Conservation (phyloP, 169 alveolate species). For the Plasmodium gaboni region DNA sequence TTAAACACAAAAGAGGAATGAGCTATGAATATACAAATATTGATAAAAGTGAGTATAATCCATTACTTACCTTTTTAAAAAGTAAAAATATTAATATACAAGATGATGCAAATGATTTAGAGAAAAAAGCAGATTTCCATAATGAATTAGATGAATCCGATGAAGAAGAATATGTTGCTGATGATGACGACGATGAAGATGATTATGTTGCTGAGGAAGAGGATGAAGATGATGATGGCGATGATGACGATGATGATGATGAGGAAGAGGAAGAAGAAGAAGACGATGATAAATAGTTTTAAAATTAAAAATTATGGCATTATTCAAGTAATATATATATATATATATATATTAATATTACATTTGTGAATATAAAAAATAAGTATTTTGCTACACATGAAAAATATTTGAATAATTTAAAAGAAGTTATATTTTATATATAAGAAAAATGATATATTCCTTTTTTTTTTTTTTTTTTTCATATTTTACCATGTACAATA, state of each 20-base stretch:
- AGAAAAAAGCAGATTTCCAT: constrained; percentile 74
- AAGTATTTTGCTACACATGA: no score
- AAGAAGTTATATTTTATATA: no score
- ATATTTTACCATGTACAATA: no score
- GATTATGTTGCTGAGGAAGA: constrained; percentile 83
- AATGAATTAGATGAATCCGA: constrained; percentile 84
- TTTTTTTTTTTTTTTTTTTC: no score
- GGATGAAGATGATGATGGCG: constrained; percentile 91
- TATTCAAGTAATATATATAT: no score
- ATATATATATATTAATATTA: no score
- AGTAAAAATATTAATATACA: constrained; percentile 88
- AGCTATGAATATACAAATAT: constrained; percentile 94
- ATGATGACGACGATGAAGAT: constrained; percentile 87
- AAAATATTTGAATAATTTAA: no score
- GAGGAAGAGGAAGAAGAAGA: constrained; percentile 80
- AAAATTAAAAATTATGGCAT: background rate
- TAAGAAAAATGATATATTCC: no score
- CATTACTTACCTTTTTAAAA: constrained; percentile 83
- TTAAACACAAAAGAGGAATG: constrained; percentile 90
- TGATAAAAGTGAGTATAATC: constrained; percentile 93
- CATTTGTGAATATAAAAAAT: no score
- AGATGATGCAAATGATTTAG: constrained; percentile 78
- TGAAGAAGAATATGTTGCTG: constrained; percentile 80
- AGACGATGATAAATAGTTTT: constrained; percentile 47
- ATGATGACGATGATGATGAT: constrained; percentile 87